Evolutionary conservation across 768 basidiomycete genomes (phyloP), one percentile per base, ranked within the genome.

Genomic region (Tylopilus sp.): DNA sequence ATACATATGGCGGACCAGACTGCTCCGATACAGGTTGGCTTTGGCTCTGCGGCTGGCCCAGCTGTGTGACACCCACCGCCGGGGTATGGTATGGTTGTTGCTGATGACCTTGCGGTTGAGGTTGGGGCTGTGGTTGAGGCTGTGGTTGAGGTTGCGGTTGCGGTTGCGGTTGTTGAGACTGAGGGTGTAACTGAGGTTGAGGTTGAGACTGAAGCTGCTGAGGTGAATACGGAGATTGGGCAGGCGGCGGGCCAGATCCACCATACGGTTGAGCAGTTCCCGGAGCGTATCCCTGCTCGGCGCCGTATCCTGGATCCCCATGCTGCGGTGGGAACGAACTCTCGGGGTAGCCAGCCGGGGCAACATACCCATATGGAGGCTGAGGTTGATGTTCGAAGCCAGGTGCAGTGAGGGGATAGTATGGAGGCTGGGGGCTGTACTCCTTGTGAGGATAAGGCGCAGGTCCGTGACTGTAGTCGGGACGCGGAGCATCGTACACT

Each of bases 401-500:
- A 12, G 65, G 57, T 12, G 61, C 60, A 23, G 52, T 44, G 6
- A 59, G 40, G 2, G 75, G 73, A 57, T 78, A 84, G 5, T 79
- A 86, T 21, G 66, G 57, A 44, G 52, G 55, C 50, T 79, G 77
- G 26, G 75, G 68, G 5, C 57, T 59, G 12, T 71, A 70, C 15
- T 70, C 69, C 51, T 68, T 60, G 3, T 59, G 68, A 60, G 47
- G 68, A 62, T 50, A 71, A 44, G 48, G 51, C 40, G 48, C 51
- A 51, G 54, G 66, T 40, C 60, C 53, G 3, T 52, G 66, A n/a
- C 51, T 38, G 47, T 69, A 72, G 36, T 66, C 63, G 9, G 60
- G 56, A 48, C 58, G 70, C 20, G 67, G 73, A 26, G 45, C 40
- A 35, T 86, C 83, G 61, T 87, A 86, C 31, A 80, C 82, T 85